Evolutionary conservation across 768 basidiomycete genomes (phyloP).

Genomic region (Trametes meyenii): DNA sequence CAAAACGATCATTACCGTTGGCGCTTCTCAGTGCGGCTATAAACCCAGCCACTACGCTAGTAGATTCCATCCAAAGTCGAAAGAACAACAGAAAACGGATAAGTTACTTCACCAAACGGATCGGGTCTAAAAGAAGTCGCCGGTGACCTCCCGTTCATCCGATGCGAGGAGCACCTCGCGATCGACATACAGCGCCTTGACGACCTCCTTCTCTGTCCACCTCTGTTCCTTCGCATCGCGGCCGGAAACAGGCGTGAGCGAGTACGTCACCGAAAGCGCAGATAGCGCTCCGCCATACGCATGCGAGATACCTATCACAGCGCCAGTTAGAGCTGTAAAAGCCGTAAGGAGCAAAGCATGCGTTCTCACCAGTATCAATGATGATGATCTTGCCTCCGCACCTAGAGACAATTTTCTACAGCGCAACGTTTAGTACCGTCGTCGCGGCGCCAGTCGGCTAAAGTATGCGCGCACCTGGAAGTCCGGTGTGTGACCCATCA

Average conservation of each 20-base stretch:
- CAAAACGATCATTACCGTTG: no score
- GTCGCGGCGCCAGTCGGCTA: no score
- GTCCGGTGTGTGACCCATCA: constrained; percentile 97
- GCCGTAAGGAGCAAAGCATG: background rate
- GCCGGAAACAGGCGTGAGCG: constrained; percentile 60
- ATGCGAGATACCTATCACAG: constrained; percentile 76
- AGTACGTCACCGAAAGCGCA: constrained; percentile 86
- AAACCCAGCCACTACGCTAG: background rate
- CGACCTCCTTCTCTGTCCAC: constrained; percentile 66
- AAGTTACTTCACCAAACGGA: constrained; percentile 11
- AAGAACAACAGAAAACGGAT: background rate
- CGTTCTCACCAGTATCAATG: constrained; percentile 86
- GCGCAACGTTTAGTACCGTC: background rate
- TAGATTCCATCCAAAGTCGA: constrained; percentile 1
- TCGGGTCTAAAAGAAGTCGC: constrained; percentile 20
- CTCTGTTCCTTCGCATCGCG: constrained; percentile 33
- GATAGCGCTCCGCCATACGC: constrained; percentile 95
- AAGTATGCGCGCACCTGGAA: constrained; percentile 54
- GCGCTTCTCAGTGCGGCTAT: no score
- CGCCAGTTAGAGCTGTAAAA: background rate
- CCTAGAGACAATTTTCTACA: constrained; percentile 75
- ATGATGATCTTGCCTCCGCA: constrained; percentile 94
- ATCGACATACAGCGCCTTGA: constrained; percentile 66
- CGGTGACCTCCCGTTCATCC: constrained; percentile 35
- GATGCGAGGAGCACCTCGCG: constrained; percentile 52